Evolutionary conservation across 2,329 filamentous ascomycete genomes (phyloP), one percentile per base, ranked within the genome.

Genomic region (Metarhizium anisopliae): DNA sequence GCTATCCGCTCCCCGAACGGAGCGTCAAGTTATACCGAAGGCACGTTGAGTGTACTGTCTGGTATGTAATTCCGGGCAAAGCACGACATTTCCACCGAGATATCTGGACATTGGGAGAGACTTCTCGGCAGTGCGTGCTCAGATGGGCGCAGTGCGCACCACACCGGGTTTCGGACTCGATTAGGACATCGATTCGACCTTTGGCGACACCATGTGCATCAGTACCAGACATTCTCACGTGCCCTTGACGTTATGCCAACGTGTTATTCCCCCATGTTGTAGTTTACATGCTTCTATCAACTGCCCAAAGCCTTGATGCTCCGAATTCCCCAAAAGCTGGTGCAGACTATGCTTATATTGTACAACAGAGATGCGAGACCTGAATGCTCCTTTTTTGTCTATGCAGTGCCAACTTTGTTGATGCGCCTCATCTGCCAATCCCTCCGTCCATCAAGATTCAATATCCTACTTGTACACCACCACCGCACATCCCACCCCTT

Each of bases 21-120:
- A 55, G 45, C 53, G 55, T 42, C 53, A 49, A 40, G 55, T 57
- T 54, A 40, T 42, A 49, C 55, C 55, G 55, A 57, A 51, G 47
- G 55, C 36, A 40, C 25, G 54, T n/a, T 14, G 20, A 38, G 42
- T 20, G n/a, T 16, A 16, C n/a, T 18, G 2, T 6, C 25, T 25
- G 25, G 25, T 25, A 25, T 25, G 25, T 25, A 25, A 25, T 25
- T 7, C 6, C 32, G 32, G 32, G 32, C 32, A 35, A 4, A 35
- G 32, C 32, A 35, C 32, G 32, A 35, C 32, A 35, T 35, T 7
- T 35, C 32, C 32, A 11, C 32, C 10, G 1, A 11, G 7, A 35
- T 35, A 11, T 35, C 32, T 35, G 32, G 32, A 11, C 32, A 11
- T 20, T 4, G 8, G 42, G n/a, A 20, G 11, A 18, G 6, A 3